Evolutionary conservation across 805 yeast species (phyloP).

Genomic region (Starmerella geochares): DNA sequence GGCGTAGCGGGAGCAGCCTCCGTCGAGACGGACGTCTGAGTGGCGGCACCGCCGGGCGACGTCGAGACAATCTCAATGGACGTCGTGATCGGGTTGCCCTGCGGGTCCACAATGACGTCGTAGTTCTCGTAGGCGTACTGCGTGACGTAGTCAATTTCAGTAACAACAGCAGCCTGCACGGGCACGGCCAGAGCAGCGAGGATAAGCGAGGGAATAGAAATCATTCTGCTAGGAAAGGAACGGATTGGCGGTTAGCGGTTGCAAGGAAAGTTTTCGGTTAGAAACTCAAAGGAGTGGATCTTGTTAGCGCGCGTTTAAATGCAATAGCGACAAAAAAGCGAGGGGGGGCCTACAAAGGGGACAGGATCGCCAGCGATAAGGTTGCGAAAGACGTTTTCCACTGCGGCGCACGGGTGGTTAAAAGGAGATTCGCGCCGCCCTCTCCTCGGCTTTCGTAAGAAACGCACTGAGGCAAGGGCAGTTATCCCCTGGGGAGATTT

Average conservation of each 20-base stretch:
- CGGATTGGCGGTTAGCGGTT: neutral
- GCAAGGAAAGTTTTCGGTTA: neutral
- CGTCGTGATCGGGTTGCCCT: slow-evolving; percentile 24
- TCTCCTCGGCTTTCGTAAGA: slow-evolving; percentile 4
- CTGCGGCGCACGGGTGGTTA: neutral
- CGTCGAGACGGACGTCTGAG: neutral
- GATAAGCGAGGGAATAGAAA: slow-evolving; percentile 35
- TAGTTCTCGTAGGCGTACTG: slow-evolving; percentile 23
- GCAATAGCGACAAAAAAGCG: neutral
- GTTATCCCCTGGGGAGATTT: neutral
- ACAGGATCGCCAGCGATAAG: neutral
- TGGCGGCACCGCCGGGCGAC: slow-evolving; percentile 6
- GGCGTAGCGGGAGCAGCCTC: neutral
- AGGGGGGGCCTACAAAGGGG: neutral
- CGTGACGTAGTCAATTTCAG: slow-evolving; percentile 22
- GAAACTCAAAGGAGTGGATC: neutral
- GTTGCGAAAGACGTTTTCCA: neutral
- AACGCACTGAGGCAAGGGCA: neutral
- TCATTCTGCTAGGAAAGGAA: neutral
- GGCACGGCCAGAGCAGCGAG: slow-evolving; percentile 6
- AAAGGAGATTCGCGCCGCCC: neutral
- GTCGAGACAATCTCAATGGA: slow-evolving; percentile 10
- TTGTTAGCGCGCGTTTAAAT: neutral
- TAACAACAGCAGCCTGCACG: slow-evolving; percentile 23
- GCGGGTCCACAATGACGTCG: slow-evolving; percentile 23